phyloP scores from a whole-genome alignment of 768 basidiomycete species.

The Saitozyma podzolica region DNA sequence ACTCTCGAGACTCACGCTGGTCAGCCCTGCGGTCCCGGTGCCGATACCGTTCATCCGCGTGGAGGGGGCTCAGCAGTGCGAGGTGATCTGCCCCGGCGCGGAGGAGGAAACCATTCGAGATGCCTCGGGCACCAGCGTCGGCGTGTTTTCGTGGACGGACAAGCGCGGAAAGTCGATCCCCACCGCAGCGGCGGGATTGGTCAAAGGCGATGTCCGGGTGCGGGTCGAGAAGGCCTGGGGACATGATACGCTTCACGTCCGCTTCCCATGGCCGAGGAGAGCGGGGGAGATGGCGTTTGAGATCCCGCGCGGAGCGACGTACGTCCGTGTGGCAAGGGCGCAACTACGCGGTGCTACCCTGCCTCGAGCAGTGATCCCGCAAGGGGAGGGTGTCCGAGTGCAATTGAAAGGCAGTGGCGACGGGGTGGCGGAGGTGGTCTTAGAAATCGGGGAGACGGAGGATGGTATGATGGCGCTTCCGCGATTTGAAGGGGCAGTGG shows the following conservation, averaged over 20 bases:
- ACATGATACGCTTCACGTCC: background rate
- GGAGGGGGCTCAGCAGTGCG: background rate
- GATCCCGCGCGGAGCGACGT: background rate
- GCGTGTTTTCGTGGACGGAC: constrained; percentile 16
- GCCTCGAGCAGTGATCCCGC: constrained; percentile 3
- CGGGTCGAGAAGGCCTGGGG: constrained; percentile 10
- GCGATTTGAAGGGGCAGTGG: constrained; percentile 12
- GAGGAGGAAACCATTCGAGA: too few relatives aligned
- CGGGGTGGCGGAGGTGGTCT: constrained; percentile 8
- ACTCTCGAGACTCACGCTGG: constrained; percentile 14
- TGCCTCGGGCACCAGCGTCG: too few relatives aligned
- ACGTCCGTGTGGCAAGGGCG: constrained; percentile 10
- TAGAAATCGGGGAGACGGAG: constrained; percentile 7
- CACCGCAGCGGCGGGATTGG: background rate
- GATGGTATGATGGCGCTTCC: constrained; percentile 12
- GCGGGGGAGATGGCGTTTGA: constrained; percentile 14
- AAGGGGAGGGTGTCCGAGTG: constrained; percentile 5
- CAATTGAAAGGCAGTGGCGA: constrained; percentile 1
- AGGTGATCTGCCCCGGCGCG: too few relatives aligned
- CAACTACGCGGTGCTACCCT: constrained; percentile 10
- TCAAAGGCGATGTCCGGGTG: constrained; percentile 23
- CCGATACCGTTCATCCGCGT: constrained; percentile 22
- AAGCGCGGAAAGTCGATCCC: constrained; percentile 1
- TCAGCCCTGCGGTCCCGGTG: constrained; percentile 16
- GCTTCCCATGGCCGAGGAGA: constrained; percentile 15